These are phyloP conservation scores for Ustilago cynodontis DNA, from an alignment of 1,284 basidiomycete genomes.

Conservation along the genomic window DNA sequence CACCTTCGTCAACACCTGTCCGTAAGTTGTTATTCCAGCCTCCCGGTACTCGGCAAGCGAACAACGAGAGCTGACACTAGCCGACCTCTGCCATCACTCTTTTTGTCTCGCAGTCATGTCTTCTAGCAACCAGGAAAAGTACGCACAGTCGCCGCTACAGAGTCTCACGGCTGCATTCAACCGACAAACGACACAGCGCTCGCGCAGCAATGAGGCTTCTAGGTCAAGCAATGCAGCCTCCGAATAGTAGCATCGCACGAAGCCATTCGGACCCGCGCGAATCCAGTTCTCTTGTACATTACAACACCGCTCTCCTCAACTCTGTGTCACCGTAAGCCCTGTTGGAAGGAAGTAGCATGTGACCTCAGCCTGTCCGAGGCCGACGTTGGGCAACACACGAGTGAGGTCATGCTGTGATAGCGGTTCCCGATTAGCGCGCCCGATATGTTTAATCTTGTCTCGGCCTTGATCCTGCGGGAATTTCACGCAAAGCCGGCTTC, in stretches of 20 bases:
- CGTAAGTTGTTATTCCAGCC: slow-evolving; percentile 16
- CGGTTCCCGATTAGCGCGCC: neutral
- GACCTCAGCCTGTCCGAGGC: neutral
- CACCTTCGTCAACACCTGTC: slow-evolving; percentile 13
- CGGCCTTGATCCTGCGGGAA: neutral
- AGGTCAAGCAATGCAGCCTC: neutral
- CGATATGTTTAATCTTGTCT: neutral
- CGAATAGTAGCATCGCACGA: neutral
- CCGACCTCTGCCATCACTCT: no score
- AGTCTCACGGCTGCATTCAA: slow-evolving; percentile 41
- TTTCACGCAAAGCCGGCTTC: slow-evolving; percentile 16
- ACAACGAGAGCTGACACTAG: no score
- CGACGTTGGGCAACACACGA: neutral
- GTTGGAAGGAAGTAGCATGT: neutral
- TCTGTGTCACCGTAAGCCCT: neutral
- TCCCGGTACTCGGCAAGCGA: no score
- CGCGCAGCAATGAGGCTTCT: slow-evolving; percentile 5
- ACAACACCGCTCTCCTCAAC: neutral
- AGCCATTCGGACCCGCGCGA: neutral
- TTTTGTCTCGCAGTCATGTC: slow-evolving; percentile 32
- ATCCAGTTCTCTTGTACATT: neutral
- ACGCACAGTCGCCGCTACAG: slow-evolving; percentile 45
- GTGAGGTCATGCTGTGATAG: neutral
- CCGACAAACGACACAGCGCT: slow-evolving; percentile 46
- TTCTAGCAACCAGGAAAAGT: slow-evolving; percentile 35